Evolutionary conservation across 306 rosid species (phyloP).

Genomic region (Lotus japonicus): DNA sequence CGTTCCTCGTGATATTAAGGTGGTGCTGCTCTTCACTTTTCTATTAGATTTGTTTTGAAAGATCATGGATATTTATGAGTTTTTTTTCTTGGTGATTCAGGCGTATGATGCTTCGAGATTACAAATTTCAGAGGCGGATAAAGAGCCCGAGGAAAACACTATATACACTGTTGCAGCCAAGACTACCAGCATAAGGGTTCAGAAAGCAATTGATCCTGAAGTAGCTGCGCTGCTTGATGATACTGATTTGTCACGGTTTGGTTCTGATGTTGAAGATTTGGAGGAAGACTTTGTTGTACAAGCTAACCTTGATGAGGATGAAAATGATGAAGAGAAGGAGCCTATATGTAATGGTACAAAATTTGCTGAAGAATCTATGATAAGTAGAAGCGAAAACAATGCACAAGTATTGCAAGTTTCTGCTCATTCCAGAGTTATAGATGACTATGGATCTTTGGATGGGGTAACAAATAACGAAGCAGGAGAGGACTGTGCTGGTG

Average conservation of each 20-base stretch:
- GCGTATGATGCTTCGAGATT: constrained; percentile 87
- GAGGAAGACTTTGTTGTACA: constrained; percentile 86
- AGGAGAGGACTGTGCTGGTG: constrained; percentile 21
- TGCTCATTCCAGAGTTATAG: constrained; percentile 1
- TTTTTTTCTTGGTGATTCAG: constrained; percentile 30
- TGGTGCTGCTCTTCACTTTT: not conserved
- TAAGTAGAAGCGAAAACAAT: constrained; percentile 9
- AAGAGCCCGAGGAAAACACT: constrained; percentile 34
- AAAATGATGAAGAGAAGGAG: constrained; percentile 22
- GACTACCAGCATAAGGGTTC: constrained; percentile 55
- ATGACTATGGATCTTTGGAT: constrained; percentile 17
- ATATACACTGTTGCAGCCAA: constrained; percentile 58
- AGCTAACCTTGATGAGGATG: constrained; percentile 52
- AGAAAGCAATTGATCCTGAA: constrained; percentile 82
- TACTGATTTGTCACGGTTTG: constrained; percentile 63
- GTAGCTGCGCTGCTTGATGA: constrained; percentile 80
- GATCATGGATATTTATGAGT: not conserved
- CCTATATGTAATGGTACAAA: not conserved
- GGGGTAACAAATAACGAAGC: not conserved
- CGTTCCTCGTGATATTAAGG: constrained; percentile 74
- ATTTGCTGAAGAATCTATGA: constrained; percentile 17
- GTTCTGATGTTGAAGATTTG: constrained; percentile 80
- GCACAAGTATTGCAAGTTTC: constrained; percentile 17
- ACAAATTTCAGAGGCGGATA: constrained; percentile 36
- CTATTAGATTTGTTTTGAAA: too few relatives aligned